Base-by-base conservation (phyloP, 352 stramenopile genomes). In the Phytophthora kernoviae region DNA sequence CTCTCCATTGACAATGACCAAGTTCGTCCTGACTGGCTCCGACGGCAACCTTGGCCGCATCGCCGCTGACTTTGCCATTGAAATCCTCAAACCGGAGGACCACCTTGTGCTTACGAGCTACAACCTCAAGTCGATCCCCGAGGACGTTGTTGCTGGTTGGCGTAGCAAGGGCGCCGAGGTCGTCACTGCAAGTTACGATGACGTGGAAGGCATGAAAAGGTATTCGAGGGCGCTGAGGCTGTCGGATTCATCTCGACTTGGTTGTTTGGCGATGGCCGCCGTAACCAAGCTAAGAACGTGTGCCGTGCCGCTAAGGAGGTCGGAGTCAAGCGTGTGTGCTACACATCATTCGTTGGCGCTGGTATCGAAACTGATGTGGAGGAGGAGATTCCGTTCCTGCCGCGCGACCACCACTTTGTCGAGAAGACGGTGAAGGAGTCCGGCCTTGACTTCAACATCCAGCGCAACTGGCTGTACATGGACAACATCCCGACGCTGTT, bases 401-500 rank as follows among this genome's bases (percentile, higher is more conserved):
- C 62, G 2, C 62, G 40, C 5, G 66, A 75, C 45, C 62, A 75
- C 50, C 61, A 71, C 17, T 68, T 65, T 14, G 41, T 56, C 0
- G 61, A 75, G 47, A 44, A 71, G 6, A 50, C 46, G 1, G 45
- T 73, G 37, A 55, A 62, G 21, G 34, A 53, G 36, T 75, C 52
- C 3, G 67, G 67, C 4, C 54, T 76, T 6, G 47, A 63, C 20
- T 76, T 65, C 58, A 75, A 68, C 44, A 75, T 77, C 49, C 68
- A 77, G n/a, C 68, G 68, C 33, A 71, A 77, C 44, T 77, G 34
- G 21, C 21, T 77, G 41, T 72, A 74, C 60, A 58, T 62, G 44
- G 51, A 77, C 64, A 75, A 77, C 57, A 75, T 54, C 7, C 68
- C 68, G 0, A 49, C 4, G 6, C 22, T 72, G 1, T 72, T 68